phyloP scores from a whole-genome alignment of 1,284 basidiomycete genomes.

The Sporisorium reilianum region DNA sequence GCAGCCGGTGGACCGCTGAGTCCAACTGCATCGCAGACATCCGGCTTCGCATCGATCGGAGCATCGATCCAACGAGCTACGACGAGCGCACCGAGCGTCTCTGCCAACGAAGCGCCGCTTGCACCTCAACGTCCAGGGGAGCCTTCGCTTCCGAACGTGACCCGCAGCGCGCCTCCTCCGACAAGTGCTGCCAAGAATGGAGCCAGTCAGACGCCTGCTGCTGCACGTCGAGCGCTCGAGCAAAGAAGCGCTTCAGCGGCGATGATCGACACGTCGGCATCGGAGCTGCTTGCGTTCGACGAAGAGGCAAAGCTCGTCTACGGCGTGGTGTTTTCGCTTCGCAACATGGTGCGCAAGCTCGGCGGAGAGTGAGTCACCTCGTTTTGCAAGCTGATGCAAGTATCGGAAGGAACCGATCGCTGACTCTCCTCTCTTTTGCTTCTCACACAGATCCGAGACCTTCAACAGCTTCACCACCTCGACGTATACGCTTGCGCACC shows the following conservation, averaged over 20 bases:
- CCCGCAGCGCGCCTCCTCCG: conserved; percentile 10
- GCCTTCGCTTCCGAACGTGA: conserved; percentile 49
- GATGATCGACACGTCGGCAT: conserved; percentile 17
- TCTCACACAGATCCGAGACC: conserved; percentile 73
- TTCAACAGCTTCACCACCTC: conserved; percentile 93
- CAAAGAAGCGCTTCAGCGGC: conserved; percentile 10
- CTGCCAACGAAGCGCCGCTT: conserved; percentile 14
- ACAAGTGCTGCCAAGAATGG: background rate
- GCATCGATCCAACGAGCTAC: conserved; percentile 58
- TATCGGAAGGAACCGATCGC: background rate
- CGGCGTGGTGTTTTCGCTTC: conserved; percentile 88
- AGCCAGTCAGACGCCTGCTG: background rate
- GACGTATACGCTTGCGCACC: conserved; percentile 91
- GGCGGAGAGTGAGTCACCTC: conserved; percentile 55
- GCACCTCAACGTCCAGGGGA: conserved; percentile 31
- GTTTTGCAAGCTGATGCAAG: background rate
- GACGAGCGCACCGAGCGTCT: conserved; percentile 11
- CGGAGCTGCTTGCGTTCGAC: conserved; percentile 78
- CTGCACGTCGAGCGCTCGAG: conserved; percentile 2
- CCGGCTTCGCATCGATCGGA: conserved; percentile 51
- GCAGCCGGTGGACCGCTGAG: conserved; percentile 17
- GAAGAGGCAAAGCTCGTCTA: conserved; percentile 98
- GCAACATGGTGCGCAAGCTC: conserved; percentile 95
- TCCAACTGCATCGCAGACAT: conserved; percentile 40
- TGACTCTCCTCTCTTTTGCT: background rate